Base-by-base conservation (phyloP, 2,329 filamentous ascomycete species). In the Scedosporium apiospermum region DNA sequence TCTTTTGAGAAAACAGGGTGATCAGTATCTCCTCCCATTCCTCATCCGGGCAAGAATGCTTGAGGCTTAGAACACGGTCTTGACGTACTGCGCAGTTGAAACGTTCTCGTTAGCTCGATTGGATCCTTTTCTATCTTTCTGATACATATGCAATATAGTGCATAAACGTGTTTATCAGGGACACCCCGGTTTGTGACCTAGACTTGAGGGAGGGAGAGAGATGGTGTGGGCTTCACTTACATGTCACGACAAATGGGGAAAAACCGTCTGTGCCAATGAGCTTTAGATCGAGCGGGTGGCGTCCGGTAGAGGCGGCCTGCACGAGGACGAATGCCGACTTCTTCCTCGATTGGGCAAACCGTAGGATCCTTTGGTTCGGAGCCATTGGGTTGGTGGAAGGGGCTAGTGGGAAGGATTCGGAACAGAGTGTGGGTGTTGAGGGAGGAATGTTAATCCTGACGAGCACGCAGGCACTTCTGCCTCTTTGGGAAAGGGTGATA, bases 181-280 rank as follows among this genome's bases (percentile, higher is more conserved):
- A 23, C 27, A 14, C 30, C 60, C 34, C n/a, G n/a, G n/a, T n/a
- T n/a, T n/a, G n/a, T n/a, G n/a, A n/a, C n/a, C n/a, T n/a, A n/a
- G n/a, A n/a, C n/a, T n/a, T n/a, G n/a, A n/a, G n/a, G n/a, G n/a
- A n/a, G n/a, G n/a, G n/a, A n/a, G 26, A 53, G 16, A 53, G 16
- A 46, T 42, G 57, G 57, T 53, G 49, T 53, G 27, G 60, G 30
- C 53, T 66, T 64, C 66, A 79, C 83, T 80, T 77, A 88, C 86
- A 73, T 65, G 79, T 79, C 63, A 78, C 73, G 51, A 79, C 76
- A 73, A 86, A 90, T 6, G 85, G 80, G 58, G 78, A 80, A 63
- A 82, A 80, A 62, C 85, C 84, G 68, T 92, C 88, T 34, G 88
- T 91, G 41, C 82, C 88, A 41, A 88, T 78, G 34, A 92, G 73